These are phyloP conservation scores for Candida pseudoglaebosa DNA, from an alignment of 805 yeast species.

Conservation along the genomic window DNA sequence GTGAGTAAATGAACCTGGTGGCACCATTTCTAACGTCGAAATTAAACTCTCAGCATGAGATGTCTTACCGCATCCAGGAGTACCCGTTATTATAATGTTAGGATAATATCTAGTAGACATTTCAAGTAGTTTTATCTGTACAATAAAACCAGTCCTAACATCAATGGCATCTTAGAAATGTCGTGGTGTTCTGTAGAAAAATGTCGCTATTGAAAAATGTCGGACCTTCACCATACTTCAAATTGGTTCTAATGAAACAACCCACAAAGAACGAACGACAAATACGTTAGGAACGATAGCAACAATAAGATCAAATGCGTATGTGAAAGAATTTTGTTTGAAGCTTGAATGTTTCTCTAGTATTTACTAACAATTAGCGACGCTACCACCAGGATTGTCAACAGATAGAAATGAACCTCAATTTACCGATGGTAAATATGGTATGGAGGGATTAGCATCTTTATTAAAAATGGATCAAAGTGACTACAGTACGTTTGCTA, in stretches of 20 bases:
- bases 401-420: constrained; percentile 21
- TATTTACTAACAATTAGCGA: constrained; percentile 11
- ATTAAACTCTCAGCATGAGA: constrained; percentile 64
- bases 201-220: too few relatives aligned
- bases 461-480: constrained; percentile 58
- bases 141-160: too few relatives aligned
- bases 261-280: too few relatives aligned
- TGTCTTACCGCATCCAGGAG: constrained; percentile 90
- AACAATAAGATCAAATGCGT: too few relatives aligned
- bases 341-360: neutral
- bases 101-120: constrained; percentile 44
- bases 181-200: too few relatives aligned
- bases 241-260: too few relatives aligned
- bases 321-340: too few relatives aligned
- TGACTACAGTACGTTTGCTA: constrained; percentile 62
- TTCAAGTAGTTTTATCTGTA: too few relatives aligned
- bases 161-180: too few relatives aligned
- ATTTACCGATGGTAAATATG: constrained; percentile 52
- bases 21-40: constrained; percentile 30
- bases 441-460: constrained; percentile 60
- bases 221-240: too few relatives aligned
- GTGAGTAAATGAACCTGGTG: constrained; percentile 35
- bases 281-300: too few relatives aligned
- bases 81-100: constrained; percentile 88
- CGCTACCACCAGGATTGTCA: constrained; percentile 27